Evolutionary conservation across 2,329 filamentous ascomycete genomes (phyloP).

Genomic region (Venturia nashicola): DNA sequence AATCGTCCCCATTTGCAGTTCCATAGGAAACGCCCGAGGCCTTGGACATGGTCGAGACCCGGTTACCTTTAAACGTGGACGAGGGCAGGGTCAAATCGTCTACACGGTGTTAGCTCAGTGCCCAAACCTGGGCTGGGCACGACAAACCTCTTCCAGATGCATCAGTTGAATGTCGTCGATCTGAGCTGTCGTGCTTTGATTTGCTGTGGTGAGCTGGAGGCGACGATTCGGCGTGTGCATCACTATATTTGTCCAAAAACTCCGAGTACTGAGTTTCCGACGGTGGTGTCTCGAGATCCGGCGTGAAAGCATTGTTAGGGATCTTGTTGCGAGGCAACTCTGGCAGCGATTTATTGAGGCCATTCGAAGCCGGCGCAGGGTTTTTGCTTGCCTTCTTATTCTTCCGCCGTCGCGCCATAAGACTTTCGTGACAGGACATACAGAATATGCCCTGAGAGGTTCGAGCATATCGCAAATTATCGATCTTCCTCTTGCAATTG

Average conservation of each 20-base stretch:
- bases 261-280: conserved; percentile 49
- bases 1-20: conserved; percentile 49
- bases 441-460: conserved; percentile 98
- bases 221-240: conserved; percentile 9
- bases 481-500: conserved; percentile 98
- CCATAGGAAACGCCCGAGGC: conserved; percentile 49
- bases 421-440: conserved; percentile 94
- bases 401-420: conserved; percentile 88
- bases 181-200: conserved; percentile 24
- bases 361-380: conserved; percentile 25
- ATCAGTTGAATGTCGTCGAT: conserved; percentile 5
- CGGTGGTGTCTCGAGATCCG: conserved; percentile 42
- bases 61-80: conserved; percentile 65
- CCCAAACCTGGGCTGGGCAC: background rate
- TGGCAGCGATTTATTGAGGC: conserved; percentile 79
- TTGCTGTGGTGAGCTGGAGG: background rate
- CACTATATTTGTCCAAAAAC: conserved; percentile 29
- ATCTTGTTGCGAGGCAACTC: conserved; percentile 71
- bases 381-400: conserved; percentile 50
- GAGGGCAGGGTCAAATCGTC: conserved; percentile 60
- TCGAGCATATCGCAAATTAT: conserved; percentile 92
- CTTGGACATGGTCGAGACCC: conserved; percentile 32
- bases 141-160: background rate
- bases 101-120: conserved; percentile 15
- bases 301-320: conserved; percentile 46